Percentiles rank a stretch among this genome's conserved stretches.
phyloP scores from a whole-genome alignment of 192 early-diverging fungal genomes.

The Backusella liffmaniae region DNA sequence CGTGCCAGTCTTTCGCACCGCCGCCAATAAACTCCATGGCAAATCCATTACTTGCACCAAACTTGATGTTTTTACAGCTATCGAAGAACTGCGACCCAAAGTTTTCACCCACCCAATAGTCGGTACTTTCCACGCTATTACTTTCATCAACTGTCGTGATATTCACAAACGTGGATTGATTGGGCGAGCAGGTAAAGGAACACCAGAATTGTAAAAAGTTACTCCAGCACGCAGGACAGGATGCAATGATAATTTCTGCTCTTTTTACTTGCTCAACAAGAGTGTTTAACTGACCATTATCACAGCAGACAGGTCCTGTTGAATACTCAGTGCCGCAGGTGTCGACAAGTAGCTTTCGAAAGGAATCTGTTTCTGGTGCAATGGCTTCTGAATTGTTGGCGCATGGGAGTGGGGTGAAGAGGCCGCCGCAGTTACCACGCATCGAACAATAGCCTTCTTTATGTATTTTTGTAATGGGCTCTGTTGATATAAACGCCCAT shows the following conservation, averaged over 20 bases:
- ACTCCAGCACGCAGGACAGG: conserved; percentile 67
- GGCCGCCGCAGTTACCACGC: conserved; percentile 54
- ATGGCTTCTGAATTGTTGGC: conserved; percentile 48
- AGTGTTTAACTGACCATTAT: conserved; percentile 48
- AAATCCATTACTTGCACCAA: conserved; percentile 61
- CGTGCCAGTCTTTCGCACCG: conserved; percentile 55
- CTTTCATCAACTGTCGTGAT: conserved; percentile 39
- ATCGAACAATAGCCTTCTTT: conserved; percentile 57
- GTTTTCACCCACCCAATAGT: conserved; percentile 53
- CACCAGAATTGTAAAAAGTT: conserved; percentile 66
- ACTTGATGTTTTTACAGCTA: conserved; percentile 69
- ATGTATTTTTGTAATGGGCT: conserved; percentile 34
- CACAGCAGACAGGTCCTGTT: conserved; percentile 53
- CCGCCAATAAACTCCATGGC: conserved; percentile 68
- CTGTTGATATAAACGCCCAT: not conserved
- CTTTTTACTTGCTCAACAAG: conserved; percentile 48
- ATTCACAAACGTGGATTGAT: conserved; percentile 65
- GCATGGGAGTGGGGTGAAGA: conserved; percentile 44
- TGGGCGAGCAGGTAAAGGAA: conserved; percentile 61
- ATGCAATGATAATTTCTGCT: conserved; percentile 51
- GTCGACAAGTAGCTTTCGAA: conserved; percentile 45
- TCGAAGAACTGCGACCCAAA: conserved; percentile 57
- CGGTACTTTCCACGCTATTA: conserved; percentile 44
- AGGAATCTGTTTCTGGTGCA: conserved; percentile 35
- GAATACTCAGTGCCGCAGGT: conserved; percentile 52